Evolutionary conservation across 2,329 filamentous ascomycete species (phyloP).

Genomic region (Claviceps paspali): DNA sequence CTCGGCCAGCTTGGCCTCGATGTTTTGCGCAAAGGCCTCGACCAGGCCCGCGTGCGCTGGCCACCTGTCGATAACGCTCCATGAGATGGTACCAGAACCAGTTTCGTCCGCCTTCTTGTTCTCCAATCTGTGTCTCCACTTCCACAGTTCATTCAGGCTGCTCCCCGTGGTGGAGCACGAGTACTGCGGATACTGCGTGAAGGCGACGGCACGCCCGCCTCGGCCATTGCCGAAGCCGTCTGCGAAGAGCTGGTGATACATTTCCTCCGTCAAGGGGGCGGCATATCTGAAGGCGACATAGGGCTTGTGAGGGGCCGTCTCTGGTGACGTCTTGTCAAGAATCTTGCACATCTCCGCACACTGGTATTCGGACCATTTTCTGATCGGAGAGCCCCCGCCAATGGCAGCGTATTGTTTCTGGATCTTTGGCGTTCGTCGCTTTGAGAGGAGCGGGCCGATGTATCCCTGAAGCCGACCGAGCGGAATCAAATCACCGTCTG

Average conservation of each 20-base stretch:
- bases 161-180: slow-evolving; percentile 95
- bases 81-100: slow-evolving; percentile 58
- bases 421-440: slow-evolving; percentile 85
- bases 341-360: slow-evolving; percentile 94
- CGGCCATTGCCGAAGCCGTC: slow-evolving; percentile 85
- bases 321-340: slow-evolving; percentile 75
- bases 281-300: slow-evolving; percentile 97
- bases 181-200: slow-evolving; percentile 97
- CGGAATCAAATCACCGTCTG: slow-evolving; percentile 90
- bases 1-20: slow-evolving; percentile 67
- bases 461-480: slow-evolving; percentile 83
- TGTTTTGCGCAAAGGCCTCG: slow-evolving; percentile 83
- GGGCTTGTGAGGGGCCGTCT: slow-evolving; percentile 90
- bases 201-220: slow-evolving; percentile 87
- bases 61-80: slow-evolving; percentile 98
- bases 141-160: slow-evolving; percentile 94
- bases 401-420: slow-evolving; percentile 91
- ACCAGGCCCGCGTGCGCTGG: slow-evolving; percentile 81
- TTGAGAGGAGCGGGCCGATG: slow-evolving; percentile 74
- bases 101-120: slow-evolving; percentile 47
- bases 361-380: slow-evolving; percentile 96
- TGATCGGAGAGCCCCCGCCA: slow-evolving; percentile 92
- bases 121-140: slow-evolving; percentile 81
- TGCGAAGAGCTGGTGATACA: slow-evolving; percentile 66
- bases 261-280: slow-evolving; percentile 82